These are phyloP conservation scores for Mesostigma viride DNA, from an alignment of 139 green algal genomes.

Conservation along the genomic window DNA sequence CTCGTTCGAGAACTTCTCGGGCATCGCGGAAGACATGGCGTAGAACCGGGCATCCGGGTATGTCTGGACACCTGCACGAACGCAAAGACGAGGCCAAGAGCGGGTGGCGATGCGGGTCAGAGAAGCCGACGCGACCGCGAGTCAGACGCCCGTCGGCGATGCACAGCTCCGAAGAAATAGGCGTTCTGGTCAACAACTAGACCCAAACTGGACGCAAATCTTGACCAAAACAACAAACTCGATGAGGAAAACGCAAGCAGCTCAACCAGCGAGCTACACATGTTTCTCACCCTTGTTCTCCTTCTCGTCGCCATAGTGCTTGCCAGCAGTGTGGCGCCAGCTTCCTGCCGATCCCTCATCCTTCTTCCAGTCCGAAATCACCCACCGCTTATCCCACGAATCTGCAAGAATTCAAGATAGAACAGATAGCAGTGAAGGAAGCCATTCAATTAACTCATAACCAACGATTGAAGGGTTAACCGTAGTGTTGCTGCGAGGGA, in stretches of 20 bases:
- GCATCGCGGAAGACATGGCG: conserved; percentile 46
- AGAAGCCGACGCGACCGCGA: no score
- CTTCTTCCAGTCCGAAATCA: conserved; percentile 57
- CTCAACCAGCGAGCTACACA: background rate
- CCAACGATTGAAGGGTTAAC: no score
- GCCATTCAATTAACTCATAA: no score
- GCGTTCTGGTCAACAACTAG: no score
- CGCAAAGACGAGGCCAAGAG: background rate
- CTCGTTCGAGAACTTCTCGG: conserved; percentile 59
- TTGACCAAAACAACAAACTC: background rate
- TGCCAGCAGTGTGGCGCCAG: conserved; percentile 54
- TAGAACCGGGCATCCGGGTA: conserved; percentile 65
- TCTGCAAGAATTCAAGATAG: conserved; percentile 23
- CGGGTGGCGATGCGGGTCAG: no score
- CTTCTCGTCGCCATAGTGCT: conserved; percentile 50
- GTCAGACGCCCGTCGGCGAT: no score
- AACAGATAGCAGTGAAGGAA: conserved; percentile 1
- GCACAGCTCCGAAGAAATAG: no score
- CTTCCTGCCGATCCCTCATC: conserved; percentile 50
- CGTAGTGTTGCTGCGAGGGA: no score
- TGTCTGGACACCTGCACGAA: conserved; percentile 57
- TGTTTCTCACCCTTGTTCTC: conserved; percentile 48
- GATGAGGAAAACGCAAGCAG: background rate
- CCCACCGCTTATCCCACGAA: conserved; percentile 57
- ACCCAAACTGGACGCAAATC: no score